These are phyloP conservation scores for Entrophospora sp. DNA, from an alignment of 192 early-diverging fungal species.

Conservation along the genomic window DNA sequence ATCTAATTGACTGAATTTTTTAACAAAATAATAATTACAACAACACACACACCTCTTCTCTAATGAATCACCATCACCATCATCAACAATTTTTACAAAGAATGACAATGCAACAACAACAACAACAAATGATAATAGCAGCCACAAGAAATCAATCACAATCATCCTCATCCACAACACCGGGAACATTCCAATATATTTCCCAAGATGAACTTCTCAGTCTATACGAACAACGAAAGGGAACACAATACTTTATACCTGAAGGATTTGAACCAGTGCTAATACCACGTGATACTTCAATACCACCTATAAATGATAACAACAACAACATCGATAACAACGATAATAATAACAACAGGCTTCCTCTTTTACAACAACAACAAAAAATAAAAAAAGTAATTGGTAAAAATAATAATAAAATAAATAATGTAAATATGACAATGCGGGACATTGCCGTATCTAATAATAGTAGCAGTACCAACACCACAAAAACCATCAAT, in stretches of 20 bases:
- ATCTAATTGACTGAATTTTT: too few relatives aligned
- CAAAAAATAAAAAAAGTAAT: neutral
- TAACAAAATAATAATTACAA: too few relatives aligned
- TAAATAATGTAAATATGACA: neutral
- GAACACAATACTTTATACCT: slow-evolving; percentile 15
- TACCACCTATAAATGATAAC: slow-evolving; percentile 4
- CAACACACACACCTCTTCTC: too few relatives aligned
- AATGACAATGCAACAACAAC: too few relatives aligned
- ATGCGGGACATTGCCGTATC: neutral
- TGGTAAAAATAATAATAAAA: too few relatives aligned
- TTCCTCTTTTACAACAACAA: neutral
- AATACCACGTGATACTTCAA: slow-evolving; percentile 1
- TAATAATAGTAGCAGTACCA: too few relatives aligned
- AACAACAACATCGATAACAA: slow-evolving; percentile 4
- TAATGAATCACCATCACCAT: too few relatives aligned
- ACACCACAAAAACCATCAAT: too few relatives aligned
- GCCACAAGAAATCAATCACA: too few relatives aligned
- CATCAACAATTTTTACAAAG: too few relatives aligned
- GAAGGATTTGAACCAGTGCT: slow-evolving; percentile 19
- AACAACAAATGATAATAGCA: too few relatives aligned
- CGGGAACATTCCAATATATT: slow-evolving; percentile 7
- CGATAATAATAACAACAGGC: neutral
- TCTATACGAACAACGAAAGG: slow-evolving; percentile 18
- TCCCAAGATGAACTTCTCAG: slow-evolving; percentile 2
- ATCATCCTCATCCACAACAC: too few relatives aligned